Base-by-base conservation (phyloP, 164 flowering plant genomes). In the Berberis vulgaris region DNA sequence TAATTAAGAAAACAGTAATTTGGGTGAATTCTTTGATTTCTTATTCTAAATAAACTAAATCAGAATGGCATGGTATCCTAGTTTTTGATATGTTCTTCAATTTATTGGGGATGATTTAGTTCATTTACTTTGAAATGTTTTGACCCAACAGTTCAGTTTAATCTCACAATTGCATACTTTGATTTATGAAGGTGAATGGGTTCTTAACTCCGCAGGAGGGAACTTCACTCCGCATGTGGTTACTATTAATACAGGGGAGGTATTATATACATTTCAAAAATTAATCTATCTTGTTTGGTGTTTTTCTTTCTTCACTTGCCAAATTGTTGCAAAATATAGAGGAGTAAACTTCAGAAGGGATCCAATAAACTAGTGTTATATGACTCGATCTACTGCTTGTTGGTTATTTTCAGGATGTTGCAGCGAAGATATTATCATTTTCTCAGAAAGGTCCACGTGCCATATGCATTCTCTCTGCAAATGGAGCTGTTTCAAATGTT, bases 391-490 rank as follows among this genome's bases (percentile, higher is more conserved):
- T 41, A 40, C 49, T 38, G 8, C 43, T 43, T 49, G 38, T 63
- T 40, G 6, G 1, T 57, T 41, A 38, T n/a, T 55, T 74, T 53
- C 80, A 92, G 98, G 96, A 92, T 77, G 88, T 89, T 65, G 82
- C 85, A 4, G 74, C 71, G 41, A 92, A 80, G 76, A 85, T 92
- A 57, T 67, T 79, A 43, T 76, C 89, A 2, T 77, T 92, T 74
- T 69, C 87, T 4, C 88, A 82, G 13, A 81, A 85, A 69, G 91
- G 91, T 56, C 81, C 87, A 43, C 71, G 88, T 55, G 87, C 86
- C 12, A 74, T 92, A 44, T 92, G 98, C 63, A 67, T 92, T 69
- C 88, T 92, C 61, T 89, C 96, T 13, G 95, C 96, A 5, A 92
- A 83, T 76, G 98, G 98, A 45, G 74, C 93, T 47, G 74, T 92